Conservation (phyloP, 2,329 filamentous ascomycete genomes). For the Cyclaneusma minus region DNA sequence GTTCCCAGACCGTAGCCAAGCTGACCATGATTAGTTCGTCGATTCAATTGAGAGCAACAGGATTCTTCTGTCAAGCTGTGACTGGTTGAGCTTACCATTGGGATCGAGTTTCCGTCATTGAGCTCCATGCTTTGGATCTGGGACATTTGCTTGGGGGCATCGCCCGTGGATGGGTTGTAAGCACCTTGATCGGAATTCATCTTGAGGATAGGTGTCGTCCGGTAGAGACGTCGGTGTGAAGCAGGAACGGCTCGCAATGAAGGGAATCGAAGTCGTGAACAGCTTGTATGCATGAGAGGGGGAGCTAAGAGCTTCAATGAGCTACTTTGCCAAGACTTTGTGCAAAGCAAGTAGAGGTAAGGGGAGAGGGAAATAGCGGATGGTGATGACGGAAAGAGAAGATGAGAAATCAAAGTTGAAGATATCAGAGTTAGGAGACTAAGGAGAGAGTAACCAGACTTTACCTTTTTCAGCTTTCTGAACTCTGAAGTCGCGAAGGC, state of each 20-base stretch:
- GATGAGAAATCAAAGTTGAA: too few species aligned
- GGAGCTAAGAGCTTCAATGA: too few species aligned
- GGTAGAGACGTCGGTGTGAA: background rate
- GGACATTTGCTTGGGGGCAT: slow-evolving; percentile 55
- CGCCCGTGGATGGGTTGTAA: slow-evolving; percentile 32
- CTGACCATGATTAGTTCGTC: slow-evolving; percentile 21
- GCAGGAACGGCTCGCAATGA: slow-evolving; percentile 4
- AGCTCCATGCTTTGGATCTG: slow-evolving; percentile 47
- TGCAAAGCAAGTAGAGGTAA: too few species aligned
- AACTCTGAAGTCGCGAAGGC: too few species aligned
- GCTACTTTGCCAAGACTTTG: too few species aligned
- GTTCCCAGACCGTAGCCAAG: slow-evolving; percentile 61
- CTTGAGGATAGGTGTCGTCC: slow-evolving; percentile 3
- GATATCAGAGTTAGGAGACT: too few species aligned
- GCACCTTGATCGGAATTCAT: slow-evolving; percentile 28
- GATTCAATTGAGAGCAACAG: slow-evolving; percentile 1
- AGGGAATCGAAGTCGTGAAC: too few species aligned
- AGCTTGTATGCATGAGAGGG: too few species aligned
- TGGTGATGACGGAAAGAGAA: too few species aligned
- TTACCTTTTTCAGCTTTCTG: too few species aligned
- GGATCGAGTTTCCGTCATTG: slow-evolving; percentile 60
- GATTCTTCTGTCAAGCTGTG: slow-evolving; percentile 1
- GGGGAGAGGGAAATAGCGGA: too few species aligned
- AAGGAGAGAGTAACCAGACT: too few species aligned
- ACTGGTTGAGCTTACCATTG: slow-evolving; percentile 33